Evolutionary conservation across 306 rosid genomes (phyloP).

Genomic region (Lathyrus aphaca): DNA sequence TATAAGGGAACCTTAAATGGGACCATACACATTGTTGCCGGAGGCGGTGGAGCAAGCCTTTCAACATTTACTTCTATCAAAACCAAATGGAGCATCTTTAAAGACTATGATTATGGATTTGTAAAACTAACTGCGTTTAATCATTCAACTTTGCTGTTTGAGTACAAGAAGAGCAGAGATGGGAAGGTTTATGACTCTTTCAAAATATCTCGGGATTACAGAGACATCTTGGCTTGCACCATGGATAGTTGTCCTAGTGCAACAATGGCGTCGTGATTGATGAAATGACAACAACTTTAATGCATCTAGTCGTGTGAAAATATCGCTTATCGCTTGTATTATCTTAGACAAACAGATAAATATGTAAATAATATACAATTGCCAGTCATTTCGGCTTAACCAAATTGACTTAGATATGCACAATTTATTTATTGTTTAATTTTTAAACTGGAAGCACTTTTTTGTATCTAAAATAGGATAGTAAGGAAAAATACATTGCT

Average conservation of each 20-base stretch:
- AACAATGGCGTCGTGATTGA: slow-evolving; percentile 64
- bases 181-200: slow-evolving; percentile 81
- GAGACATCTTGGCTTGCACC: slow-evolving; percentile 85
- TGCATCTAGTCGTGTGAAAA: slow-evolving; percentile 29
- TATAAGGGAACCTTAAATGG: slow-evolving; percentile 75
- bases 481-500: slow-evolving; percentile 58
- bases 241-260: slow-evolving; percentile 66
- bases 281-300: slow-evolving; percentile 29
- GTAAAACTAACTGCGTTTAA: slow-evolving; percentile 78
- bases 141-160: slow-evolving; percentile 73
- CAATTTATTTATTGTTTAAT: slow-evolving; percentile 25
- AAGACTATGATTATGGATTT: slow-evolving; percentile 71
- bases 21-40: slow-evolving; percentile 86
- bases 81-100: slow-evolving; percentile 77
- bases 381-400: slow-evolving; percentile 17
- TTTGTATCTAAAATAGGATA: slow-evolving; percentile 70
- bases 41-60: slow-evolving; percentile 81
- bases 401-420: slow-evolving; percentile 29
- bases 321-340: background rate
- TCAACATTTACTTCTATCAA: slow-evolving; percentile 59
- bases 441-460: slow-evolving; percentile 66
- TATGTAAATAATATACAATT: background rate
- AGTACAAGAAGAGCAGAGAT: slow-evolving; percentile 90
- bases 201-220: slow-evolving; percentile 65
- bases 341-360: slow-evolving; percentile 19